Base-by-base conservation (phyloP, 345 rosid genomes). In the Eucalyptus erythrocorys region DNA sequence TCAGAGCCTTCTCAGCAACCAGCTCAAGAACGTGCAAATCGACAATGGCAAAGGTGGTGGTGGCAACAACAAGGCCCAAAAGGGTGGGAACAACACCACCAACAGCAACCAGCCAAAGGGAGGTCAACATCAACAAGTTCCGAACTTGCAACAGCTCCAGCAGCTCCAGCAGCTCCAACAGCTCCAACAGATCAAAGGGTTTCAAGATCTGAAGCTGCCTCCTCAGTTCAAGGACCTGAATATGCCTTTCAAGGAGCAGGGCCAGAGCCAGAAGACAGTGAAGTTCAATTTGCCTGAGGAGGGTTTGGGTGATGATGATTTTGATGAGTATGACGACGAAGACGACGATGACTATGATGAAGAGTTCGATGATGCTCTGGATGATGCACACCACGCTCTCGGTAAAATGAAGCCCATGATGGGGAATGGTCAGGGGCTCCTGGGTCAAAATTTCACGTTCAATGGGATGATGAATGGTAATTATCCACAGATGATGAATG, bases 21-120 rank as follows among this genome's bases (percentile, higher is more conserved):
- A 96, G 92, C 86, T 93, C 82, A 95, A 95, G 92, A 94, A 90
- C 95, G 93, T 96, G 96, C 98, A 95, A 85, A 91, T 95, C 80
- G 97, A 93, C 37, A 50, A 32, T n/a, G 86, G 76, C 59, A 80
- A 57, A 76, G 47, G 93, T 85, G 94, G 91, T 88, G 92, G 92
- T 88, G 93, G 91, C 89, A 93, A 89, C 86, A 90, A 88, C 89
- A 91, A 96, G 90, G 92, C 90, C 57, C 94, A 90, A 48, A 93
- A 93, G 87, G 93, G 91, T 85, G 94, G 92, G 10, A 89, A 91
- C 13, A 91, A 86, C 15, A 55, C 2, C 57, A 15, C 85, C 88
- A 30, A 91, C 88, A 90, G 82, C 89, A 89, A 89, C 90, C 96
- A 93, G 91, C 88, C 90, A 82, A 95, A 94, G 91, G 95, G 92